Evolutionary conservation across 1,284 basidiomycete species (phyloP).

Genomic region (Austroboletus novae-zelandiae): DNA sequence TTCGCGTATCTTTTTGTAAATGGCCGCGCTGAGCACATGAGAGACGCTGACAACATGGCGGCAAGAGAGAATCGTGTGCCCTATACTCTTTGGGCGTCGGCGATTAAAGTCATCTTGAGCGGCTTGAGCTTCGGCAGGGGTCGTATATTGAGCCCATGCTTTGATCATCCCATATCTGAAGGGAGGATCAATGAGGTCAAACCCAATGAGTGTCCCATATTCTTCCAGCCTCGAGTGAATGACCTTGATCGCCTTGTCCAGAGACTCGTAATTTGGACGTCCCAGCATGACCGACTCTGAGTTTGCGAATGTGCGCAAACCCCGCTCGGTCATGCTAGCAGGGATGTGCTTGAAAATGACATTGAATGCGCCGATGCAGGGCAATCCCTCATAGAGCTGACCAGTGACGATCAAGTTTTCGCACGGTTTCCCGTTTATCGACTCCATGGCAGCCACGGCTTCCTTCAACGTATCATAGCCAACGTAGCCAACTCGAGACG

Average conservation of each 20-base stretch:
- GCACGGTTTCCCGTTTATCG: conserved; percentile 35
- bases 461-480: conserved; percentile 51
- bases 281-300: conserved; percentile 51
- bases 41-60: conserved; percentile 48
- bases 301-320: conserved; percentile 45
- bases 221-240: conserved; percentile 42
- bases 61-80: conserved; percentile 44
- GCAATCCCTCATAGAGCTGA: conserved; percentile 50
- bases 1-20: conserved; percentile 36
- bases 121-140: conserved; percentile 45
- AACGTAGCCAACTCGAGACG: conserved; percentile 50
- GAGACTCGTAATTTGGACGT: conserved; percentile 46
- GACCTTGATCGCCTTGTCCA: conserved; percentile 37
- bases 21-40: conserved; percentile 38
- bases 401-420: conserved; percentile 44
- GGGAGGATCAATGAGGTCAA: conserved; percentile 50
- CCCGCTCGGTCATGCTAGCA: conserved; percentile 37
- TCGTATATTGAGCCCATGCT: conserved; percentile 53
- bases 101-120: conserved; percentile 47
- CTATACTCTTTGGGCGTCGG: conserved; percentile 40
- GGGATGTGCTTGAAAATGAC: conserved; percentile 58
- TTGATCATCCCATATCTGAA: conserved; percentile 47
- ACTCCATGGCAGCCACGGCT: conserved; percentile 47
- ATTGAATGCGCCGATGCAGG: conserved; percentile 52
- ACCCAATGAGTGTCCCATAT: conserved; percentile 40